These are phyloP conservation scores for Tolypocladium guangdongense DNA, from an alignment of 2,329 filamentous ascomycete genomes.

Conservation along the genomic window DNA sequence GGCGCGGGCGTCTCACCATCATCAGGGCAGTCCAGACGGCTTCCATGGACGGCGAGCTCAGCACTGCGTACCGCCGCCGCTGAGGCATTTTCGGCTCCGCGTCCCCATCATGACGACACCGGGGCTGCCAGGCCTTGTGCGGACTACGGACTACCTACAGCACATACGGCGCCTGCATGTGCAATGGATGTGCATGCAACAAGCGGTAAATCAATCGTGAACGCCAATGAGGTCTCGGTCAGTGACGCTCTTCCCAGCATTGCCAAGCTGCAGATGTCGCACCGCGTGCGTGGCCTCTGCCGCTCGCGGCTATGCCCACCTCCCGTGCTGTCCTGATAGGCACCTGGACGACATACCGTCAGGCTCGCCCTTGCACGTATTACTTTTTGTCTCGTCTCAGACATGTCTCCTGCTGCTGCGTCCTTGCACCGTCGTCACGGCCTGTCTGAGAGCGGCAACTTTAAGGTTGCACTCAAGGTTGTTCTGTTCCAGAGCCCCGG, in stretches of 20 bases:
- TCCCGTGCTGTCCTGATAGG: neutral
- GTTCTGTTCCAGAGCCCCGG: slow-evolving; percentile 6
- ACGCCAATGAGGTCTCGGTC: neutral
- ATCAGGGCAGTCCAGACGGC: neutral
- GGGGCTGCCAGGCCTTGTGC: neutral
- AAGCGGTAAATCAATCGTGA: neutral
- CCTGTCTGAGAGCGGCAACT: neutral
- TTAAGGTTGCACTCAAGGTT: slow-evolving; percentile 12
- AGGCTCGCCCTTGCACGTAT: neutral
- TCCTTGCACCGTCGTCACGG: neutral
- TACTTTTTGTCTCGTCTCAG: neutral
- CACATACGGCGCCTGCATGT: neutral
- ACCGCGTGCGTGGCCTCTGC: neutral
- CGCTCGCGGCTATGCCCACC: neutral
- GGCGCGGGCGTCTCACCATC: neutral
- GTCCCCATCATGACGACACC: neutral
- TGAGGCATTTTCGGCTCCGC: slow-evolving; percentile 8
- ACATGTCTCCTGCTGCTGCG: neutral
- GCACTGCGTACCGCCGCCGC: slow-evolving; percentile 1
- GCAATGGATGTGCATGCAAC: neutral
- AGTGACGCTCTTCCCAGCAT: neutral
- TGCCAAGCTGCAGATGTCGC: neutral
- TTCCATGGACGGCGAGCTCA: neutral
- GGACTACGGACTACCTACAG: no score
- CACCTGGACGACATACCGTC: neutral